phyloP scores from a whole-genome alignment of 2,329 filamentous ascomycete species.

The Sporothrix euskadiensis region DNA sequence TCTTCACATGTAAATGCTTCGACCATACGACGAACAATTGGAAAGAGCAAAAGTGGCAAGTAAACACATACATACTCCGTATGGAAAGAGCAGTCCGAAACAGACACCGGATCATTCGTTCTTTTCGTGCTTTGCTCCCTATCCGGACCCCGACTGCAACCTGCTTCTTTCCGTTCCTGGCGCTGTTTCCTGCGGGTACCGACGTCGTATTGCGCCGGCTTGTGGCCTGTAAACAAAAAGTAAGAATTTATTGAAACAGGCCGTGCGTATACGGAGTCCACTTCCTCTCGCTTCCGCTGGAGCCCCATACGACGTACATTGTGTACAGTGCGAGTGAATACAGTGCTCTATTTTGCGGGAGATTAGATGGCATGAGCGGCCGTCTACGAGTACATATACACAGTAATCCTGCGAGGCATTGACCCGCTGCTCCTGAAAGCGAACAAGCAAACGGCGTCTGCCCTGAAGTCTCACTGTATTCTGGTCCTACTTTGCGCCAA shows the following conservation, averaged over 20 bases:
- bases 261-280: conserved; percentile 9
- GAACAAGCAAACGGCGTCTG: conserved; percentile 1
- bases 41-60: background rate
- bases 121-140: background rate
- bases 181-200: conserved; percentile 8
- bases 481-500: background rate
- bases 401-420: background rate
- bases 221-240: background rate
- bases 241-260: background rate
- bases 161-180: background rate
- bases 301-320: background rate
- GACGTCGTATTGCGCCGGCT: background rate
- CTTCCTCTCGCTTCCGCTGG: background rate
- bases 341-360: background rate
- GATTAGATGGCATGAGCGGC: conserved; percentile 22
- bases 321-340: background rate
- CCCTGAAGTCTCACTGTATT: background rate
- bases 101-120: conserved; percentile 17
- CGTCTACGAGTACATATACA: no score
- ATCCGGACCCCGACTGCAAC: background rate
- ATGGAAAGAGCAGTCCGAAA: background rate
- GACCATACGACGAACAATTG: background rate
- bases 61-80: background rate
- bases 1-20: background rate
- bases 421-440: background rate